Conservation (phyloP, 2,329 filamentous ascomycete species). For the Zasmidium angulare region DNA sequence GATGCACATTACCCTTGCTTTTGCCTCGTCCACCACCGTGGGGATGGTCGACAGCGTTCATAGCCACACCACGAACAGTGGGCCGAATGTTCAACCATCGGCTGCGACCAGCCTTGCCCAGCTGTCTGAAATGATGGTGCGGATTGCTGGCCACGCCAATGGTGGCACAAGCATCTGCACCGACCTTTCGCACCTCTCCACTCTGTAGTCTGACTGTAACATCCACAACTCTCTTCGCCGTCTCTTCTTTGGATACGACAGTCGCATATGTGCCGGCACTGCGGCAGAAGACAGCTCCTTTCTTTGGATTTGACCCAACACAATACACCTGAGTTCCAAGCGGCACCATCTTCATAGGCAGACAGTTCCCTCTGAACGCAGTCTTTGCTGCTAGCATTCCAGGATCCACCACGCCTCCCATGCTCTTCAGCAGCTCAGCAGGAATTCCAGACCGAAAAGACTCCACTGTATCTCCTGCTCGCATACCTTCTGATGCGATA, state of each 20-base stretch:
- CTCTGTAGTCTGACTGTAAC: slow-evolving; percentile 87
- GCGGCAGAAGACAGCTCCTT: slow-evolving; percentile 85
- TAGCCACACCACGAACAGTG: slow-evolving; percentile 93
- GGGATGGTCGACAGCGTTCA: slow-evolving; percentile 98
- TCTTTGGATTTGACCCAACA: slow-evolving; percentile 71
- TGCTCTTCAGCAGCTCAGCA: slow-evolving; percentile 77
- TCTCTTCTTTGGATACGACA: slow-evolving; percentile 84
- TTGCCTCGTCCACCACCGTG: slow-evolving; percentile 99
- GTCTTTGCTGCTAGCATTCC: slow-evolving; percentile 95
- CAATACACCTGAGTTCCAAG: slow-evolving; percentile 92
- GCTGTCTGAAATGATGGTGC: slow-evolving; percentile 82
- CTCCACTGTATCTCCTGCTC: slow-evolving; percentile 86
- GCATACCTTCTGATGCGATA: slow-evolving; percentile 89
- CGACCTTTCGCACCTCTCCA: slow-evolving; percentile 85
- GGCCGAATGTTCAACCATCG: slow-evolving; percentile 93
- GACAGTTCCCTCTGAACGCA: slow-evolving; percentile 88
- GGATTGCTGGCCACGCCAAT: slow-evolving; percentile 93
- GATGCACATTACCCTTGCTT: slow-evolving; percentile 95
- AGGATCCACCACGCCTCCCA: slow-evolving; percentile 90
- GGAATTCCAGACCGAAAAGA: slow-evolving; percentile 91
- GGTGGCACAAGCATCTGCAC: slow-evolving; percentile 89
- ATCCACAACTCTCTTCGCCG: slow-evolving; percentile 61
- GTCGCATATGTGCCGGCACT: slow-evolving; percentile 91
- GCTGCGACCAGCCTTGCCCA: slow-evolving; percentile 92
- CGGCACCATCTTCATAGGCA: slow-evolving; percentile 94